Conservation (phyloP, 2,329 filamentous ascomycete species). For the Aspergillus fumigatiaffinis region DNA sequence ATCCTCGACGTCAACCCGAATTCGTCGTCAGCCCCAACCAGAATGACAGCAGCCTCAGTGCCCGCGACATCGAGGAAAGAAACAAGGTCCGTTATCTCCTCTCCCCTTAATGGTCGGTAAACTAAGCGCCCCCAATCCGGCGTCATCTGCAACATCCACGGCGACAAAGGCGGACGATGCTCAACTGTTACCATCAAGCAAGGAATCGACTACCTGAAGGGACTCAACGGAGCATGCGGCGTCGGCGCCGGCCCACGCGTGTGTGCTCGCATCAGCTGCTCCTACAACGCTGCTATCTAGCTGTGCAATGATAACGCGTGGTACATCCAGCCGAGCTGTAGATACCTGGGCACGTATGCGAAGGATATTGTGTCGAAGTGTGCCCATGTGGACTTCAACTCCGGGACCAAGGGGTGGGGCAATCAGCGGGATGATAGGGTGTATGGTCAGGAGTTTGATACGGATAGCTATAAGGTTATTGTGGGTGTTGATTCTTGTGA, state of each 20-base stretch:
- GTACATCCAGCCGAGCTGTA: background rate
- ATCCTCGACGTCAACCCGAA: too few species aligned
- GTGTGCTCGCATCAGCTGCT: slow-evolving; percentile 1
- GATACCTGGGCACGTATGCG: background rate
- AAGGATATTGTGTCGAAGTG: background rate
- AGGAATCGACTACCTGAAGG: background rate
- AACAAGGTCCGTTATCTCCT: too few species aligned
- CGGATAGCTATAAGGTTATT: background rate
- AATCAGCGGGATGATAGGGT: background rate
- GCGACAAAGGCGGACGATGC: too few species aligned
- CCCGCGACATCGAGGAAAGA: too few species aligned
- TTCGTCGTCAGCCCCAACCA: too few species aligned
- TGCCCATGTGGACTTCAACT: background rate
- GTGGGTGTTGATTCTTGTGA: background rate
- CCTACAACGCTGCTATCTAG: background rate
- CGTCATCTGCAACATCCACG: too few species aligned
- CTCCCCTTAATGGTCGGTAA: too few species aligned
- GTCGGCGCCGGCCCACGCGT: background rate
- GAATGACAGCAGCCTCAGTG: too few species aligned
- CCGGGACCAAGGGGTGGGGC: too few species aligned
- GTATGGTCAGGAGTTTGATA: slow-evolving; percentile 1
- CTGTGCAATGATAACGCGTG: slow-evolving; percentile 1
- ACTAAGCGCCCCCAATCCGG: too few species aligned
- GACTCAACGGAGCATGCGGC: background rate
- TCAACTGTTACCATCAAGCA: too few species aligned